Evolutionary conservation across 2,329 filamentous ascomycete species (phyloP), one percentile per base, ranked within the genome.

Genomic region (Arthrobotrys sinensis): DNA sequence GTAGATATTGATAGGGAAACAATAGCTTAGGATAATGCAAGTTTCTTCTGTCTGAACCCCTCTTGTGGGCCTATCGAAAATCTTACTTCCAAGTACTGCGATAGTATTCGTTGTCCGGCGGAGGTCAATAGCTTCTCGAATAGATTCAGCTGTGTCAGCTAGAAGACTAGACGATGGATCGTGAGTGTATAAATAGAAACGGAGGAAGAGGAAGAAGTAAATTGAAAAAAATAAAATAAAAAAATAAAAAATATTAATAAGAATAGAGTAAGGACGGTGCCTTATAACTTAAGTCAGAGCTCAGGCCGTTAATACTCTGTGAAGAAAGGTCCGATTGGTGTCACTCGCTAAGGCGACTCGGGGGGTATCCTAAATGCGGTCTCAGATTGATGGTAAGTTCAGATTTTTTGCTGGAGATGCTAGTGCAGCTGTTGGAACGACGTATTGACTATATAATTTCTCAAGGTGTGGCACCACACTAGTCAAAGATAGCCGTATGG

Each of bases 381-480:
- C 73, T 77, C 73, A 77, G 73, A 67, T 77, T 77, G 60, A 70
- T 76, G 60, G 72, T 50, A 70, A 69, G 72, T 76, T 76, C 57
- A 50, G 60, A 70, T 77, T 65, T 57, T 48, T 66, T 65, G 72
- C 72, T 77, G 72, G 60, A 52, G 72, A 77, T 77, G 48, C 73
- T 77, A 77, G 65, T 70, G 48, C 50, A 57, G 55, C 48, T 69
- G 63, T 75, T 63, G 52, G 63, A 68, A 69, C 28, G 34, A 45
- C 62, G 73, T 77, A 77, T 70, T 77, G 48, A 66, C 73, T 77
- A 77, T 77, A 77, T 77, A 71, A 77, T 77, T 60, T 77, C 64
- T 66, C 64, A 32, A 71, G 60, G 66, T 77, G 66, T 77, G 73
- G 73, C 48, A 66, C 66, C 73, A 66, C 65, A 65, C 73, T 63